Evolutionary conservation across 495 filamentous ascomycete genomes (phyloP), one percentile per base, ranked within the genome.

Genomic region (Massariosphaeria phaeospora): DNA sequence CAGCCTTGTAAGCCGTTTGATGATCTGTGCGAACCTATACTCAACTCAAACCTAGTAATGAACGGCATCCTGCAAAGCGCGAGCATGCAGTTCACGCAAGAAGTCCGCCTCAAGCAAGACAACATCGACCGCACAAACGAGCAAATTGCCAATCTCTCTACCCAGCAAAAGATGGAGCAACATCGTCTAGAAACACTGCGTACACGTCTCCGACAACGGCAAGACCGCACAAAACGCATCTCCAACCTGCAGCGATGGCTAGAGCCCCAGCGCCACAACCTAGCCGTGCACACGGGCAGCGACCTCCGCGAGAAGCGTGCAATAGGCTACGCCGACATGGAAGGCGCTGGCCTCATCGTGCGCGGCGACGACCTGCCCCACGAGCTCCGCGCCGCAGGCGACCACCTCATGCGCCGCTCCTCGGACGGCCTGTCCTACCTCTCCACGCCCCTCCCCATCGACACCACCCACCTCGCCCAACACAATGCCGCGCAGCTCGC

Each of bases 41-140:
- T 40, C 39, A 55, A 15, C 29, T 18, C 3, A 17, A 21, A 26
- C 17, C 1, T 12, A 61, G 51, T 55, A 5, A 55, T 55, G 42
- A 55, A 17, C 25, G 13, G 73, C 85, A 46, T 94, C 54, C 78
- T 98, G 11, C 78, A 79, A 8, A 79, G 84, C 42, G 84, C 88
- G 21, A 80, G 88, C 33, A 74, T 79, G 20, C 81, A 86, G 33
- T 87, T 95, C 66, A 81, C 85, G 18, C 73, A 77, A n/a, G 84
- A 85, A 54, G 73, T 94, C 26, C 83, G 80, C 30, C 76, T 81
- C 35, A 95, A 95, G 61, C 91, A 96, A 73, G 80, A 85, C 25
- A 76, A 81, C 15, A 83, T 95, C 52, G 88, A 91, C 60, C 72
- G 79, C 25, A 81, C 89, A 49, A 88, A 95, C 64, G 70, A 76